Percentiles rank a stretch among this genome's conserved stretches.
Conservation (phyloP, 192 early-diverging fungal species). For the Linnemannia zychae region DNA sequence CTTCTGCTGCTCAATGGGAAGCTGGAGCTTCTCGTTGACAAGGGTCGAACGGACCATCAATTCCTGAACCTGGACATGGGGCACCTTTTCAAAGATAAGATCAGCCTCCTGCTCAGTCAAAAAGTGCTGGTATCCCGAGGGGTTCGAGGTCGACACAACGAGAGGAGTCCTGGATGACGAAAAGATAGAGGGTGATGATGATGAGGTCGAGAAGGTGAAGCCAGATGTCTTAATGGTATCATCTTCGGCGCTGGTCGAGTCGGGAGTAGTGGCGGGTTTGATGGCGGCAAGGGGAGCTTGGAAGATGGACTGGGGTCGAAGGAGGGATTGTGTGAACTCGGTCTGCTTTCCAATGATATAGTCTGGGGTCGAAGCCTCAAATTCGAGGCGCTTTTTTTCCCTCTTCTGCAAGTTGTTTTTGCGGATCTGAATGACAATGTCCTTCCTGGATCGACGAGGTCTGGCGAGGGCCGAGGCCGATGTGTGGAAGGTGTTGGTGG, state of each 20-base stretch:
- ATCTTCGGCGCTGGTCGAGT: neutral
- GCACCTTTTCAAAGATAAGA: constrained; percentile 63
- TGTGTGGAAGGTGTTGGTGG: constrained; percentile 44
- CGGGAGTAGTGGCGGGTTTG: constrained; percentile 19
- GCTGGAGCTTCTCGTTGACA: constrained; percentile 50
- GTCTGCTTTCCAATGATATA: constrained; percentile 57
- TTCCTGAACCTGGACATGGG: constrained; percentile 57
- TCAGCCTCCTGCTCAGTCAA: constrained; percentile 60
- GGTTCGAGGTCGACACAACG: constrained; percentile 50
- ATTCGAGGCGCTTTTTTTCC: constrained; percentile 43
- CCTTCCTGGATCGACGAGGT: constrained; percentile 48
- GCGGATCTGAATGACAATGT: constrained; percentile 50
- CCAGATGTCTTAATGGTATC: constrained; percentile 3
- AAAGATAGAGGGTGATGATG: constrained; percentile 51
- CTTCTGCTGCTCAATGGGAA: constrained; percentile 63
- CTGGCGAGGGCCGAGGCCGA: constrained; percentile 41
- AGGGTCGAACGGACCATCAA: constrained; percentile 26
- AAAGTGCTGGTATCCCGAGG: constrained; percentile 65
- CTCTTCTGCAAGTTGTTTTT: constrained; percentile 54
- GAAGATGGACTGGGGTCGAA: constrained; percentile 47
- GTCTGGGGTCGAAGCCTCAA: constrained; percentile 45
- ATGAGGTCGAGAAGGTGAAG: constrained; percentile 29
- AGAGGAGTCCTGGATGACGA: constrained; percentile 33
- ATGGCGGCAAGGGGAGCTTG: constrained; percentile 44
- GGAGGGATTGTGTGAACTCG: constrained; percentile 52